phyloP scores from a whole-genome alignment of 345 rosid species.

The Camelina sativa region DNA sequence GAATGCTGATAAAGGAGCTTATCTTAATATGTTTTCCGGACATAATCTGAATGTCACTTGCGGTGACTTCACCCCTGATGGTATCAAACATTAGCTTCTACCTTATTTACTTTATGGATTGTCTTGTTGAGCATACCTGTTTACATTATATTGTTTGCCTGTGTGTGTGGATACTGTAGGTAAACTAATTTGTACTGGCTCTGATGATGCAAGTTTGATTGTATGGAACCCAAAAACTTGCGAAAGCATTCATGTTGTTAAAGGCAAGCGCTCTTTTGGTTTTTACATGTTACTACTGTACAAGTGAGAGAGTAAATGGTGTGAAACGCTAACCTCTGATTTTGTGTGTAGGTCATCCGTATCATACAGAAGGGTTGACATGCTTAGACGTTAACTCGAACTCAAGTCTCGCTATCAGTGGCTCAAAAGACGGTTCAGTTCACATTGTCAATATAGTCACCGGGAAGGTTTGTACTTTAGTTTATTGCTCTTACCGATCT shows the following conservation, averaged over 20 bases:
- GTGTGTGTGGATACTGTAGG: constrained; percentile 53
- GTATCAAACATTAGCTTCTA: constrained; percentile 49
- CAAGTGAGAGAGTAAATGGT: background rate
- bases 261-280: constrained; percentile 50
- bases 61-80: constrained; percentile 96
- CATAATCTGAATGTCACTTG: constrained; percentile 75
- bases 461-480: constrained; percentile 65
- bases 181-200: constrained; percentile 87
- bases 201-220: constrained; percentile 87
- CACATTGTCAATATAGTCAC: constrained; percentile 78
- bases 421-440: constrained; percentile 77
- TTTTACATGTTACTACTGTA: constrained; percentile 1
- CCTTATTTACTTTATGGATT: background rate
- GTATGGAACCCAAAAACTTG: constrained; percentile 91
- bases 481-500: background rate
- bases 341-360: constrained; percentile 70
- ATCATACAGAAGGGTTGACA: constrained; percentile 79
- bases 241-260: constrained; percentile 68
- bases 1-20: constrained; percentile 84
- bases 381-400: constrained; percentile 78
- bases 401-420: constrained; percentile 80
- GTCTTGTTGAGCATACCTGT: background rate
- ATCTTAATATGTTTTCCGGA: constrained; percentile 79
- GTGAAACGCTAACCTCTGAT: constrained; percentile 17
- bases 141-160: background rate